These are phyloP conservation scores for Diaporthe longicolla DNA, from an alignment of 2,329 filamentous ascomycete genomes.

Conservation along the genomic window DNA sequence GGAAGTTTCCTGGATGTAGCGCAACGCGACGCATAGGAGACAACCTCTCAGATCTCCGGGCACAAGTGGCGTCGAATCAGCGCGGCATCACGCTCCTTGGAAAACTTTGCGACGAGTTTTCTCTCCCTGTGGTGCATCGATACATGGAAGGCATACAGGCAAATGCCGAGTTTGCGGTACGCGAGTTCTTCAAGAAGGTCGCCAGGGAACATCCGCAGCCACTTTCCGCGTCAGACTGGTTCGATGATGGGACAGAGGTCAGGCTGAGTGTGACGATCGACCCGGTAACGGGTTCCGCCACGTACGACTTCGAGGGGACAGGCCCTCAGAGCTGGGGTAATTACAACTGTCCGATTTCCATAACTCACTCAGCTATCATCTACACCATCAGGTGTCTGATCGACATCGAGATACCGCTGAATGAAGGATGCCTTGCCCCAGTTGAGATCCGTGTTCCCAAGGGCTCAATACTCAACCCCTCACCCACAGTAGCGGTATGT, in stretches of 20 bases:
- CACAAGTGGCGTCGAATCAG: slow-evolving; percentile 81
- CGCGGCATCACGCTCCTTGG: slow-evolving; percentile 81
- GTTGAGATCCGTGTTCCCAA: slow-evolving; percentile 51
- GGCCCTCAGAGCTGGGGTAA: slow-evolving; percentile 54
- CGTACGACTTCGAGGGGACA: slow-evolving; percentile 48
- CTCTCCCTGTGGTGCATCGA: slow-evolving; percentile 78
- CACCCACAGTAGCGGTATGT: slow-evolving; percentile 48
- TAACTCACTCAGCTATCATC: slow-evolving; percentile 56
- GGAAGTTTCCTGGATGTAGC: slow-evolving; percentile 68
- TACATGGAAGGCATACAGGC: slow-evolving; percentile 85
- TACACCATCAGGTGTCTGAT: slow-evolving; percentile 54
- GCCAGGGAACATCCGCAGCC: slow-evolving; percentile 64
- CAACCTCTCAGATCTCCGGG: slow-evolving; percentile 82
- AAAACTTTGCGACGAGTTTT: slow-evolving; percentile 80
- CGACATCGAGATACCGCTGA: slow-evolving; percentile 53
- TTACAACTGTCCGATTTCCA: slow-evolving; percentile 54
- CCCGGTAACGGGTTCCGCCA: slow-evolving; percentile 40
- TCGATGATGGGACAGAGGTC: slow-evolving; percentile 58
- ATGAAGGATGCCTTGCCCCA: slow-evolving; percentile 54
- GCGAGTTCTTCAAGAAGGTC: slow-evolving; percentile 76
- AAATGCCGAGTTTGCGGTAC: slow-evolving; percentile 81
- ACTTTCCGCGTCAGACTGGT: slow-evolving; percentile 54
- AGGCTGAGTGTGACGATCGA: slow-evolving; percentile 52
- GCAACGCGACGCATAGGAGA: slow-evolving; percentile 78
- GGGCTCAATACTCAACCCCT: slow-evolving; percentile 52